Evolutionary conservation across 2,329 filamentous ascomycete species (phyloP).

Genomic region (Cephalotrichum gorgonifer): DNA sequence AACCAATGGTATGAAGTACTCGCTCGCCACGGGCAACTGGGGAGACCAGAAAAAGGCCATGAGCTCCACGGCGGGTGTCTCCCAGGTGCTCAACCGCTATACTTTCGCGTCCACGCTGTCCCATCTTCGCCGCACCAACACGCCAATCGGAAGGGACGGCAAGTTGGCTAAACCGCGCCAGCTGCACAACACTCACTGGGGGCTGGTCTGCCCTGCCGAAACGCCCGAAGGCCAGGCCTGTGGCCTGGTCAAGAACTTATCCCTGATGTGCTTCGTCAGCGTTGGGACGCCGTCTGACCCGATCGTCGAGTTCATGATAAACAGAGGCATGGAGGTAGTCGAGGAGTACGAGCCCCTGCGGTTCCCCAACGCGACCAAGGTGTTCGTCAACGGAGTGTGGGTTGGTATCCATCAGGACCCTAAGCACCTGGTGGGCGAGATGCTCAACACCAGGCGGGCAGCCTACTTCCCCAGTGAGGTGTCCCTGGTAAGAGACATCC

Average conservation of each 20-base stretch:
- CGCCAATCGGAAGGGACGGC: slow-evolving; percentile 91
- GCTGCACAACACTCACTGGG: slow-evolving; percentile 98
- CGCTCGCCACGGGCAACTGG: slow-evolving; percentile 96
- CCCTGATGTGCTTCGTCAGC: slow-evolving; percentile 96
- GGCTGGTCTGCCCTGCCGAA: slow-evolving; percentile 90
- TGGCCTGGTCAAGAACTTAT: slow-evolving; percentile 94
- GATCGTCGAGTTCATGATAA: slow-evolving; percentile 90
- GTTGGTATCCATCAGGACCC: slow-evolving; percentile 90
- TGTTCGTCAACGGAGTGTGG: slow-evolving; percentile 98
- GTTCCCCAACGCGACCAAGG: slow-evolving; percentile 89
- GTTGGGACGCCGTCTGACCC: slow-evolving; percentile 87
- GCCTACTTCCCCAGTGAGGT: slow-evolving; percentile 85
- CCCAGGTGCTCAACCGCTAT: slow-evolving; percentile 94
- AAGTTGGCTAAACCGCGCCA: slow-evolving; percentile 97
- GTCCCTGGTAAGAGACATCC: slow-evolving; percentile 88
- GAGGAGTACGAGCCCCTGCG: slow-evolving; percentile 85
- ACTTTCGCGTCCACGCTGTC: slow-evolving; percentile 95
- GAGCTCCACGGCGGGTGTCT: slow-evolving; percentile 90
- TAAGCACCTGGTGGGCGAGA: slow-evolving; percentile 69
- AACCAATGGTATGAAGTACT: slow-evolving; percentile 92
- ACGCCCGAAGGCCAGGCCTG: slow-evolving; percentile 98
- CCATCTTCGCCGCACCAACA: slow-evolving; percentile 94
- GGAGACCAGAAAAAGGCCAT: slow-evolving; percentile 98
- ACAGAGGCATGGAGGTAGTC: slow-evolving; percentile 88
- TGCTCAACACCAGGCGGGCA: slow-evolving; percentile 67